Evolutionary conservation across 352 stramenopile species (phyloP), one percentile per base, ranked within the genome.

Genomic region (Pseudoperonospora humuli): DNA sequence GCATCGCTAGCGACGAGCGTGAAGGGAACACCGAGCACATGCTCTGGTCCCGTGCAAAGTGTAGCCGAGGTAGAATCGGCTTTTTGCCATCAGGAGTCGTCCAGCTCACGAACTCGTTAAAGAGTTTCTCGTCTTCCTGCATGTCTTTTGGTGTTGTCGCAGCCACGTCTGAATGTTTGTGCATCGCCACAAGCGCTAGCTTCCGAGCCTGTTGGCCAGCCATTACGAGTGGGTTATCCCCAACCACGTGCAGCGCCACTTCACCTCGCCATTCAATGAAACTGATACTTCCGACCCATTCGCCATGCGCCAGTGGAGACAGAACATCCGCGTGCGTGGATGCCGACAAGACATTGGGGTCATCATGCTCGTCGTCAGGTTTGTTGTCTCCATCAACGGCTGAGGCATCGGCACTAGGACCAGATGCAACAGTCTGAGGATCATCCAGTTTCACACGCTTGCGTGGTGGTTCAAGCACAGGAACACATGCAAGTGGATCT

Each of bases 91-190:
- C 76, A 0, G 67, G 58, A 2, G 64, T 50, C n/a, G 58, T 71
- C 78, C 76, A 89, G 44, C 69, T 88, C 38, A 91, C 75, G 37
- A 93, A 89, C 39, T 91, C 74, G 39, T 91, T 91, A 33, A 91
- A 93, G 7, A 71, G 40, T 29, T 81, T 85, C 39, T 93, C 78
- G 8, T 92, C 76, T 53, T 89, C 76, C 20, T 75, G 55, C 0
- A 57, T 20, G 36, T 79, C 67, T 43, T 54, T 67, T 2, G 46
- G 17, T n/a, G 51, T 38, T 29, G 39, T 50, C 6, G 47, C 40
- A 18, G 45, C 35, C 13, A 50, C 54, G 1, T 70, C 61, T 2
- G 45, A 20, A 13, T 64, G 54, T n/a, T 70, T 72, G 13, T 61
- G 72, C 76, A 88, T 86, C 5, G 60, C 67, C 6, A 70, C 67